Percentiles rank a stretch among this genome's conserved stretches.
These are phyloP conservation scores for Emmonsiellopsis sp. DNA, from an alignment of 2,329 filamentous ascomycete genomes.

Conservation along the genomic window DNA sequence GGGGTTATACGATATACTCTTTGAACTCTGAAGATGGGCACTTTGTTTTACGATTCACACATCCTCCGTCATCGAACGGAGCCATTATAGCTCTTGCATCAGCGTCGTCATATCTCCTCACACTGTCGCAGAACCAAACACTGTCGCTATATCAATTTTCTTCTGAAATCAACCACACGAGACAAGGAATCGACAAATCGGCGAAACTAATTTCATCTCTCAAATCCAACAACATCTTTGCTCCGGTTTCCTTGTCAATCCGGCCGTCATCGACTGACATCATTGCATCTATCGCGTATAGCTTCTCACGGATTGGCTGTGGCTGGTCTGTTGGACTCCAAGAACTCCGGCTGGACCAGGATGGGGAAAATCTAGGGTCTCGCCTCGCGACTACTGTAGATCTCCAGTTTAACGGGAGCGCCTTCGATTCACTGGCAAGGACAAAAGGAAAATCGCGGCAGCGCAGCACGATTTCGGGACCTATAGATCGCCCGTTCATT, in stretches of 20 bases:
- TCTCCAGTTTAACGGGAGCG: slow-evolving; percentile 24
- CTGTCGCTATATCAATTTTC: slow-evolving; percentile 66
- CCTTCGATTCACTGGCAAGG: slow-evolving; percentile 6
- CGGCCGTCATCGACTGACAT: slow-evolving; percentile 55
- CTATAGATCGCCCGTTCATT: neutral
- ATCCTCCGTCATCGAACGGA: slow-evolving; percentile 54
- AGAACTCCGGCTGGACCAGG: slow-evolving; percentile 60
- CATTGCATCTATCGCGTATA: slow-evolving; percentile 80
- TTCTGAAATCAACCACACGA: slow-evolving; percentile 4
- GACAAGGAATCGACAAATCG: slow-evolving; percentile 17
- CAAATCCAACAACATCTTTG: slow-evolving; percentile 67
- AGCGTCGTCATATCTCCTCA: slow-evolving; percentile 65
- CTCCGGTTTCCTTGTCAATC: slow-evolving; percentile 74
- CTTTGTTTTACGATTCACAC: slow-evolving; percentile 47
- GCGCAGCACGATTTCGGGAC: neutral
- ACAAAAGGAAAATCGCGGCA: slow-evolving; percentile 8
- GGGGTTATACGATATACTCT: slow-evolving; percentile 61
- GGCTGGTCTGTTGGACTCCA: slow-evolving; percentile 92
- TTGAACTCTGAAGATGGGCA: slow-evolving; percentile 39
- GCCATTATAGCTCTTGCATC: slow-evolving; percentile 62
- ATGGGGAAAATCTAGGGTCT: slow-evolving; percentile 33
- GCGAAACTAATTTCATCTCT: slow-evolving; percentile 65
- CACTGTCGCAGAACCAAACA: slow-evolving; percentile 63
- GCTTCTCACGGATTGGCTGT: slow-evolving; percentile 62
- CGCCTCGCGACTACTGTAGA: slow-evolving; percentile 32